These are phyloP conservation scores for Tarenaya hassleriana DNA, from an alignment of 345 rosid genomes.

Conservation along the genomic window DNA sequence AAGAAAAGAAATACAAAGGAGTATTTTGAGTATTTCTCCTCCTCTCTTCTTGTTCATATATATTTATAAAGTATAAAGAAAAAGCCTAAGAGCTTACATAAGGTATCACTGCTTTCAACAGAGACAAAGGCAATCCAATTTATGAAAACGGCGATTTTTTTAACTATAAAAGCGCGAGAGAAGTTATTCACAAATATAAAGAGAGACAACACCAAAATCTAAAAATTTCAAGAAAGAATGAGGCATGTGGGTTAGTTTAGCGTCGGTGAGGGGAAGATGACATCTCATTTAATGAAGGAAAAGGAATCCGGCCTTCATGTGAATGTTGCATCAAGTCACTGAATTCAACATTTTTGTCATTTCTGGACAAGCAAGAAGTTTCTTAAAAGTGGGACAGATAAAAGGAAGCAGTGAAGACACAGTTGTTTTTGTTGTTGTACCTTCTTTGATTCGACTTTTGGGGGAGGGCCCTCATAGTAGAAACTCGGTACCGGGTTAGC, in stretches of 20 bases:
- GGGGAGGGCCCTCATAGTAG: constrained; percentile 84
- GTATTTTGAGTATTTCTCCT: too few relatives aligned
- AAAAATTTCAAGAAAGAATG: constrained; percentile 7
- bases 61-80: too few relatives aligned
- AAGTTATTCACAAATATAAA: not conserved
- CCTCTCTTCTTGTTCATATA: too few relatives aligned
- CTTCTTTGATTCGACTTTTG: constrained; percentile 73
- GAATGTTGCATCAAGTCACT: too few relatives aligned
- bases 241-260: not conserved
- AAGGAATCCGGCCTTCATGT: not conserved
- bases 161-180: not conserved
- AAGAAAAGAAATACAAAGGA: too few relatives aligned
- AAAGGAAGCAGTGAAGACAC: too few relatives aligned
- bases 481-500: constrained; percentile 93
- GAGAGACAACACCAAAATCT: constrained; percentile 4
- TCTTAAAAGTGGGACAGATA: too few relatives aligned
- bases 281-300: constrained; percentile 2
- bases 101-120: too few relatives aligned
- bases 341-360: too few relatives aligned
- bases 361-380: too few relatives aligned
- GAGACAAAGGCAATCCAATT: not conserved
- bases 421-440: constrained; percentile 28
- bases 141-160: not conserved
- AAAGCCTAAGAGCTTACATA: too few relatives aligned
- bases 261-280: not conserved